Conservation (phyloP, 2,329 filamentous ascomycete species). For the Purpureocillium lavendulum region DNA sequence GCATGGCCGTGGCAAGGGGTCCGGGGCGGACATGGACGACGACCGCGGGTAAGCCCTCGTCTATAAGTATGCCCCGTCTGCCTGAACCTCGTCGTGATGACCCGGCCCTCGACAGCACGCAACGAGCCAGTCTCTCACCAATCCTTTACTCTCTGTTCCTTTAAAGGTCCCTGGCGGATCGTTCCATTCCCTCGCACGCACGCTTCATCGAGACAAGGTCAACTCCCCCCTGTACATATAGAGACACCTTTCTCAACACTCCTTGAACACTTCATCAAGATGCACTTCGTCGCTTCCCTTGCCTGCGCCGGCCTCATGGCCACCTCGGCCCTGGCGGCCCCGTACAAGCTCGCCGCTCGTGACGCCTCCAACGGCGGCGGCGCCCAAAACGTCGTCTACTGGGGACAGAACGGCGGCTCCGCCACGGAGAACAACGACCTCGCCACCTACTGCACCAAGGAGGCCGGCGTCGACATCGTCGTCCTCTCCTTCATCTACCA, state of each 20-base stretch:
- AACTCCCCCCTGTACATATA: not conserved
- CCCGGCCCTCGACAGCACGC: too few species aligned
- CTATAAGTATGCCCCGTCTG: not conserved
- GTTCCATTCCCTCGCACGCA: not conserved
- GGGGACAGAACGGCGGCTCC: conserved; percentile 17
- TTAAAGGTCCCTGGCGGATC: conserved; percentile 1
- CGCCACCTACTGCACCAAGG: conserved; percentile 25
- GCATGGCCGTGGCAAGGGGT: too few species aligned
- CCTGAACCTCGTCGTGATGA: too few species aligned
- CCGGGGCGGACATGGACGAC: too few species aligned
- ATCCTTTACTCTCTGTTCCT: not conserved
- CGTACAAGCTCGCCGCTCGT: not conserved
- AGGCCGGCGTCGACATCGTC: conserved; percentile 31
- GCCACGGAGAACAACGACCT: conserved; percentile 26
- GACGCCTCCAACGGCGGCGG: conserved; percentile 6
- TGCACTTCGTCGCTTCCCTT: conserved; percentile 9
- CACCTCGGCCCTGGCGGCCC: conserved; percentile 6
- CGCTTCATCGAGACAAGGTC: not conserved
- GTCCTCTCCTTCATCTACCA: conserved; percentile 33
- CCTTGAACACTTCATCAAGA: conserved; percentile 5
- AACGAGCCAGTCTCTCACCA: too few species aligned
- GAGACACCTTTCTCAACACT: not conserved
- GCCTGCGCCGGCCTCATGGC: conserved; percentile 10
- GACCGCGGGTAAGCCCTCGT: too few species aligned
- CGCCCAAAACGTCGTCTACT: conserved; percentile 23